Evolutionary conservation across 148 eudicot genomes (phyloP), one percentile per base, ranked within the genome.

Genomic region (Camellia sinensis): DNA sequence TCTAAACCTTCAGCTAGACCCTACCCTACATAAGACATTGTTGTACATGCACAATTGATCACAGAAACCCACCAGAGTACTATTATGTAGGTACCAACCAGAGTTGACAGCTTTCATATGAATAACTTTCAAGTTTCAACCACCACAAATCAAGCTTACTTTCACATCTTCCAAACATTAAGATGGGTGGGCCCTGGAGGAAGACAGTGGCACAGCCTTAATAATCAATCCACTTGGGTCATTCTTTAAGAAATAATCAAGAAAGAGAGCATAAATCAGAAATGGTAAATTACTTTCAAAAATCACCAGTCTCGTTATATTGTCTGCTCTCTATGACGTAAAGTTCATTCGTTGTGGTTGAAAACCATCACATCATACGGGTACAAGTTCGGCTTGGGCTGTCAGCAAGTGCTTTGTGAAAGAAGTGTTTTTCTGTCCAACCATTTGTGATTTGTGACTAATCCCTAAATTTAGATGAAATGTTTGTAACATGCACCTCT

Each of bases 371-470:
- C 18, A 45, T 61, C 68, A 75, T 10, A 75, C 44, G 6, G n/a
- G 18, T 40, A 77, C 53, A 65, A 46, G 67, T 48, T 77, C 48
- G 45, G 71, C 29, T 9, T 18, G 21, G 79, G 72, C 59, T 48
- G 21, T 65, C 76, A 48, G 80, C 45, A 65, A 45, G 64, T 65
- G 60, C 45, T 50, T 37, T 22, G 29, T 11, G 44, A 18, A 13
- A 53, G 50, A 66, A 78, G 37, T n/a, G 64, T 59, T 59, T 61
- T 67, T 78, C 73, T 67, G n/a, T 44, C 57, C 9, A 48, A 40
- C 60, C 80, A 46, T 61, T 6, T 5, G 14, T 37, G 48, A 67
- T 53, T 52, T 37, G 67, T 54, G 80, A 29, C 29, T 29, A 29
- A 29, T 29, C 29, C 73, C 73, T 45, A 18, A 77, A 45, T 63